These are phyloP conservation scores for Fraxinus floribunda DNA, from an alignment of 305 asterid genomes.

Conservation along the genomic window DNA sequence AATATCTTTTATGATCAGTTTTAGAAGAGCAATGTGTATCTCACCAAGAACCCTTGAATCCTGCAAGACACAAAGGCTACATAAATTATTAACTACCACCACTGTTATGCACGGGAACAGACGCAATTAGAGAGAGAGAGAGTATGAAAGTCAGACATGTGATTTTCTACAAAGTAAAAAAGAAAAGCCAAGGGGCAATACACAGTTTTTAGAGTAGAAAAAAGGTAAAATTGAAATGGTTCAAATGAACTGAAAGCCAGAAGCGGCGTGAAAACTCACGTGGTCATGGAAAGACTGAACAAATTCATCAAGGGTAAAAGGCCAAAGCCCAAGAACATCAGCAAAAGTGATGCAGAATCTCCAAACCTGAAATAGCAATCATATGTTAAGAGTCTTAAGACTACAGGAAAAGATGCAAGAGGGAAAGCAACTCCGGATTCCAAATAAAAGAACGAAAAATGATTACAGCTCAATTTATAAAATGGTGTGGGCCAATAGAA, in stretches of 20 bases:
- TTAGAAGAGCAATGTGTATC: slow-evolving; percentile 72
- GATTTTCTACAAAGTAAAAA: neutral
- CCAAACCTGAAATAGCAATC: slow-evolving; percentile 70
- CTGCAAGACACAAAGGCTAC: slow-evolving; percentile 40
- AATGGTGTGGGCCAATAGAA: neutral
- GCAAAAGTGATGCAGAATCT: slow-evolving; percentile 92
- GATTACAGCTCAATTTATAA: neutral
- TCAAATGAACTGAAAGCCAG: slow-evolving; percentile 2
- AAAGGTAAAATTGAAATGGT: slow-evolving; percentile 8
- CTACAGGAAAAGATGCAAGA: slow-evolving; percentile 2
- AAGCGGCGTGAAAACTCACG: slow-evolving; percentile 53
- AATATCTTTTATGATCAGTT: slow-evolving; percentile 82
- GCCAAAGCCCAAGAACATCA: slow-evolving; percentile 96
- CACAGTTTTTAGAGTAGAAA: neutral
- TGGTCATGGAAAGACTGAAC: slow-evolving; percentile 91
- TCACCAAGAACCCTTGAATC: slow-evolving; percentile 92
- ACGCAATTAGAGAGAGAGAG: neutral
- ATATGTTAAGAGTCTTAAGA: slow-evolving; percentile 28
- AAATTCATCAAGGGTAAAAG: slow-evolving; percentile 94
- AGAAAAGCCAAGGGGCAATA: neutral
- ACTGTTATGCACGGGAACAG: neutral
- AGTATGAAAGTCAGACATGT: neutral
- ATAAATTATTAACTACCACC: slow-evolving; percentile 3
- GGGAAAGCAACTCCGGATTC: neutral
- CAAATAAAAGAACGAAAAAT: neutral